These are phyloP conservation scores for Arctostaphylos glauca DNA, from an alignment of 148 eudicot species.

Conservation along the genomic window DNA sequence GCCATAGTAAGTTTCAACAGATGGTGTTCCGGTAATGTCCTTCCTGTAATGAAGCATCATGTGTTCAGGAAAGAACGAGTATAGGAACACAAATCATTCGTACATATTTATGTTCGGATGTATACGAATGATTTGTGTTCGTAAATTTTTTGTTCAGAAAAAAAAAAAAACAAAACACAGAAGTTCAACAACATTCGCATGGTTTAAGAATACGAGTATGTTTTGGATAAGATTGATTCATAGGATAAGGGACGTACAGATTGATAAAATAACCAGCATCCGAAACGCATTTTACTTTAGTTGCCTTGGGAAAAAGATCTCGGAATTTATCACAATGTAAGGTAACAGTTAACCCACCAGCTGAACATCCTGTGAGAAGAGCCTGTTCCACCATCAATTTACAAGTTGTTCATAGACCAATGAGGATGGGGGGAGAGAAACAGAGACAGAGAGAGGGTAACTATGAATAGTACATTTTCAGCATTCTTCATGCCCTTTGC, in stretches of 20 bases:
- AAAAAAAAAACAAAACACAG: no score
- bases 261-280: constrained; percentile 90
- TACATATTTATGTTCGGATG: no score
- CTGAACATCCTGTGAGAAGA: constrained; percentile 89
- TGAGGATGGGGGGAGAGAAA: background rate
- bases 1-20: constrained; percentile 49
- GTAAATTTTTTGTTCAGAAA: no score
- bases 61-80: background rate
- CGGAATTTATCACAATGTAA: constrained; percentile 81
- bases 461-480: constrained; percentile 45
- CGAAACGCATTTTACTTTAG: constrained; percentile 76
- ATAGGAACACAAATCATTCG: no score
- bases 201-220: no score
- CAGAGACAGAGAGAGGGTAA: background rate
- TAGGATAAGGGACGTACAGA: constrained; percentile 41
- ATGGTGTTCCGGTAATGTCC: constrained; percentile 58
- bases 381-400: constrained; percentile 27
- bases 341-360: constrained; percentile 88
- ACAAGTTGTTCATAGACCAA: constrained; percentile 18
- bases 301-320: constrained; percentile 55
- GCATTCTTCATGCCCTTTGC: constrained; percentile 79
- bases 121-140: no score
- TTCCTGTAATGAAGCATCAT: constrained; percentile 34
- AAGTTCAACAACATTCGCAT: background rate
- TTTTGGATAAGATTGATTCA: background rate